These are phyloP conservation scores for Hericium alpestre DNA, from an alignment of 768 basidiomycete species.

Conservation along the genomic window DNA sequence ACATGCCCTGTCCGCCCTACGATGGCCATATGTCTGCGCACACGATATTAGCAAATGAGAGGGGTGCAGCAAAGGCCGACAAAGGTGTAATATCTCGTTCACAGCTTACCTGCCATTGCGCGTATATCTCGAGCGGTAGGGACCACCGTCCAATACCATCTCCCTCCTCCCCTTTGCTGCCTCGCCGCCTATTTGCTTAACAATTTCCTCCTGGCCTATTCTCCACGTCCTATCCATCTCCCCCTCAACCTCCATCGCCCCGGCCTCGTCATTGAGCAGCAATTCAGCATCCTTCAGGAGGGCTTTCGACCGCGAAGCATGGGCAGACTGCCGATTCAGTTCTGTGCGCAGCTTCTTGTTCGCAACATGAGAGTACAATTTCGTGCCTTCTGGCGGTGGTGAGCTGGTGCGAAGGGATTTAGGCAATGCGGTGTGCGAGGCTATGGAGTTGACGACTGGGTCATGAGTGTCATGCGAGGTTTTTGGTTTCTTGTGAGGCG, in stretches of 20 bases:
- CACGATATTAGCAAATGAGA: background rate
- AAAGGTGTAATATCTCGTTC: background rate
- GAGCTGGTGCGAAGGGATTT: slow-evolving; percentile 51
- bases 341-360: slow-evolving; percentile 71
- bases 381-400: slow-evolving; percentile 34
- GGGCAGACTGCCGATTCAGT: slow-evolving; percentile 49
- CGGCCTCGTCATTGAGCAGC: slow-evolving; percentile 58
- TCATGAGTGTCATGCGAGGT: slow-evolving; percentile 14
- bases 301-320: slow-evolving; percentile 50
- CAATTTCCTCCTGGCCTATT: slow-evolving; percentile 72
- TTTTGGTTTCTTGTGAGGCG: background rate
- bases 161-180: slow-evolving; percentile 69
- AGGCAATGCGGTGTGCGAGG: slow-evolving; percentile 43
- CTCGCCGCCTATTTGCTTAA: slow-evolving; percentile 53
- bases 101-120: slow-evolving; percentile 73
- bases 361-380: slow-evolving; percentile 49
- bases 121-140: slow-evolving; percentile 77
- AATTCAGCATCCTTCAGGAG: slow-evolving; percentile 64
- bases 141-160: slow-evolving; percentile 75
- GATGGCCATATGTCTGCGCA: slow-evolving; percentile 69
- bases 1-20: slow-evolving; percentile 77
- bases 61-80: background rate
- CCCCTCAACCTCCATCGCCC: slow-evolving; percentile 64
- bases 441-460: slow-evolving; percentile 32
- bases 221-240: slow-evolving; percentile 88